Evolutionary conservation across 257 asterid species (phyloP).

Genomic region (Haberlea rhodopensis): DNA sequence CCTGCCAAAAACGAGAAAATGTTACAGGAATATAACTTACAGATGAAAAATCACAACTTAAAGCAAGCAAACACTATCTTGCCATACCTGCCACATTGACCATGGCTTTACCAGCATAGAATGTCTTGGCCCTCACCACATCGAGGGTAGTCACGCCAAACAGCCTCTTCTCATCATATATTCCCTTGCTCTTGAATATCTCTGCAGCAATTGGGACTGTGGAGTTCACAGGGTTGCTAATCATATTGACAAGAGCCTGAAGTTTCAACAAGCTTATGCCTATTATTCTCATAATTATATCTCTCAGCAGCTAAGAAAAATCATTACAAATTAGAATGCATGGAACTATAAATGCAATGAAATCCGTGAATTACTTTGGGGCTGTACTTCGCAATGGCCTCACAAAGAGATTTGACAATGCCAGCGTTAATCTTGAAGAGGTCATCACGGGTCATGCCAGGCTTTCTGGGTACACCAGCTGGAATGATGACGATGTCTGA

Average conservation of each 20-base stretch:
- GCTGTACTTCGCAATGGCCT: slow-evolving; percentile 82
- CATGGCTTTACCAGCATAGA: slow-evolving; percentile 79
- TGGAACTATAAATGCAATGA: neutral
- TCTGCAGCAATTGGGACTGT: slow-evolving; percentile 97
- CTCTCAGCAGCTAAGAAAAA: neutral
- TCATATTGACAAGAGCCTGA: slow-evolving; percentile 80
- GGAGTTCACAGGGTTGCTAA: slow-evolving; percentile 91
- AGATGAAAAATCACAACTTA: neutral
- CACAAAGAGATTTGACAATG: slow-evolving; percentile 72
- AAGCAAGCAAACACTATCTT: neutral
- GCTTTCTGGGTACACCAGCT: slow-evolving; percentile 98
- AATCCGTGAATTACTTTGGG: slow-evolving; percentile 52
- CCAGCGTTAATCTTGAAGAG: slow-evolving; percentile 89
- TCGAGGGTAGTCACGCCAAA: slow-evolving; percentile 95
- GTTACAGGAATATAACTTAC: neutral
- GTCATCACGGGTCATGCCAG: slow-evolving; percentile 96
- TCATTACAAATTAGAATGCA: neutral
- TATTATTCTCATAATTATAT: slow-evolving; percentile 1
- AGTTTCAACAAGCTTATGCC: slow-evolving; percentile 13
- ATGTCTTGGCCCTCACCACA: slow-evolving; percentile 93
- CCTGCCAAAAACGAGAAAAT: slow-evolving; percentile 34
- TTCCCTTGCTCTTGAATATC: slow-evolving; percentile 77
- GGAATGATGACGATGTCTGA: slow-evolving; percentile 87
- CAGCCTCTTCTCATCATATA: slow-evolving; percentile 62
- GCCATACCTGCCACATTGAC: slow-evolving; percentile 68